Evolutionary conservation across 768 basidiomycete genomes (phyloP).

Genomic region (Trametes punicea): DNA sequence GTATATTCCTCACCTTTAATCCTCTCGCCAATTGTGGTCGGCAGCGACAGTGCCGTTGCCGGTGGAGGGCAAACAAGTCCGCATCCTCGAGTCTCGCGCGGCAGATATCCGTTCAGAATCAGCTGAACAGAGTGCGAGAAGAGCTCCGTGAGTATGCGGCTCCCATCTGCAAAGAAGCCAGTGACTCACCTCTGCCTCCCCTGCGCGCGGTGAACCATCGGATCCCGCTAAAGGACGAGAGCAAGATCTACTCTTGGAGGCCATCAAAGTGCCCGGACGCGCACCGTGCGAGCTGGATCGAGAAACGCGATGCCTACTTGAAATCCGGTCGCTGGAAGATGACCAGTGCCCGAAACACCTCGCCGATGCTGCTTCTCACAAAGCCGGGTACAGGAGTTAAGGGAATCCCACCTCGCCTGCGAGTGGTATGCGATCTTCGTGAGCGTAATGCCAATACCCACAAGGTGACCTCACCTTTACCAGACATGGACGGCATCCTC

Average conservation of each 20-base stretch:
- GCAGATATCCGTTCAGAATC: constrained; percentile 3
- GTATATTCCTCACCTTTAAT: constrained; percentile 14
- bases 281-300: constrained; percentile 14
- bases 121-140: constrained; percentile 5
- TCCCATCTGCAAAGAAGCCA: constrained; percentile 14
- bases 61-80: neutral
- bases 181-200: constrained; percentile 14
- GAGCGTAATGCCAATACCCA: constrained; percentile 24
- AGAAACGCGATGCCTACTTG: constrained; percentile 24
- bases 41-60: neutral
- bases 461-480: constrained; percentile 22
- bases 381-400: constrained; percentile 1
- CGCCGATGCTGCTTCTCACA: constrained; percentile 16
- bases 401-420: neutral
- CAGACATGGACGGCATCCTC: constrained; percentile 25
- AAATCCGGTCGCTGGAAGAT: constrained; percentile 22
- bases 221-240: constrained; percentile 22
- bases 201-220: constrained; percentile 21
- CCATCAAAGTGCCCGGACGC: constrained; percentile 24
- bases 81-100: neutral
- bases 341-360: constrained; percentile 16
- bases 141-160: constrained; percentile 10
- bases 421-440: neutral
- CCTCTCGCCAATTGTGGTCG: neutral
- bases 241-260: constrained; percentile 18